A percentile compares a stretch with the other conserved stretches of the same genome.
Evolutionary conservation across 2,329 filamentous ascomycete species (phyloP).

Genomic region (Ophiocordyceps camponoti-saundersi): DNA sequence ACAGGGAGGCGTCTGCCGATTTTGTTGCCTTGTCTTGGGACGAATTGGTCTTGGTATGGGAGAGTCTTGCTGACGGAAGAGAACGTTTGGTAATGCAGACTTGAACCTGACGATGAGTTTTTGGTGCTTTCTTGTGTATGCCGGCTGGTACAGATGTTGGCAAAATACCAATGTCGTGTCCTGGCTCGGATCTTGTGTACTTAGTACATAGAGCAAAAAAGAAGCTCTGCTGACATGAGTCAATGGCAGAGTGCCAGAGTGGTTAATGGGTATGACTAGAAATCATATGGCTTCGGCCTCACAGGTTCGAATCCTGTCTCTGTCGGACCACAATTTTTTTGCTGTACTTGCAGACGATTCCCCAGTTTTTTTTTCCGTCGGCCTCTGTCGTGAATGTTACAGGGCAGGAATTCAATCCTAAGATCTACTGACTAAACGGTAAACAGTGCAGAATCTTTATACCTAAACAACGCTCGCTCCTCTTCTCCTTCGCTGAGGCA

Average conservation of each 20-base stretch:
- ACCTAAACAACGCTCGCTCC: no score
- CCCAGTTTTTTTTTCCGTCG: no score
- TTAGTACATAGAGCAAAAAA: background rate
- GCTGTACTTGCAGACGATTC: background rate
- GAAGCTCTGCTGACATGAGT: background rate
- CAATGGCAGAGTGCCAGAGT: constrained; percentile 7
- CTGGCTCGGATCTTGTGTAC: background rate
- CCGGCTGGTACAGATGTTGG: background rate
- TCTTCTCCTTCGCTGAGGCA: no score
- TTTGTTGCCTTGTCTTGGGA: background rate
- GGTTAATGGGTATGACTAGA: constrained; percentile 8
- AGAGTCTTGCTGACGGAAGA: background rate
- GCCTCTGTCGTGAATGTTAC: no score
- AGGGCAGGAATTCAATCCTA: no score
- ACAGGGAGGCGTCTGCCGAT: background rate
- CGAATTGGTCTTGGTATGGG: no score
- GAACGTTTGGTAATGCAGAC: background rate
- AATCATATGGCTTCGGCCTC: constrained; percentile 8
- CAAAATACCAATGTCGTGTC: no score
- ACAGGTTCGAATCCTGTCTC: constrained; percentile 9
- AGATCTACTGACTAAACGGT: no score
- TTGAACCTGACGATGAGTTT: background rate
- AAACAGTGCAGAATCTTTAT: no score
- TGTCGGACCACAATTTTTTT: constrained; percentile 3
- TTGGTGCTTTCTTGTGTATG: no score